A percentile compares a stretch with the other conserved stretches of the same genome.
phyloP scores from a whole-genome alignment of 1,284 basidiomycete species.

The Coniferiporia weirii region DNA sequence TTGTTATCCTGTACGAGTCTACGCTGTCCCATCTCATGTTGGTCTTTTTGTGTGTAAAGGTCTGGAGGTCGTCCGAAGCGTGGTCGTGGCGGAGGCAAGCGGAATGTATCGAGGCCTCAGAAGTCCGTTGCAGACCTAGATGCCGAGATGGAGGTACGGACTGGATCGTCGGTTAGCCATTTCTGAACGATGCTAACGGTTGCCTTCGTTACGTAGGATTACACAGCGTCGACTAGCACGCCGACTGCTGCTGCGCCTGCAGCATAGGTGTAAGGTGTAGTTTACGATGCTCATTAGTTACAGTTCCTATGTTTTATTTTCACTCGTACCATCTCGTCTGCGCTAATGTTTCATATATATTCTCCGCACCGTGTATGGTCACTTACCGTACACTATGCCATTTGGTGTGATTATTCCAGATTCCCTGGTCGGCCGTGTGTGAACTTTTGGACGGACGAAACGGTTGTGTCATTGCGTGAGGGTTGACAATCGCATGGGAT shows the following conservation, averaged over 20 bases:
- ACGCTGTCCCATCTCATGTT: conserved; percentile 14
- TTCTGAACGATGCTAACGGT: neutral
- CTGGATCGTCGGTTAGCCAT: conserved; percentile 2
- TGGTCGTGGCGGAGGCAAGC: conserved; percentile 51
- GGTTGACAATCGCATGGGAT: too few species aligned
- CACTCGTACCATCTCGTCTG: neutral
- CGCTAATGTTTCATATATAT: too few species aligned
- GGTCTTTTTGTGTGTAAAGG: conserved; percentile 18
- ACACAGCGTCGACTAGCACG: conserved; percentile 47
- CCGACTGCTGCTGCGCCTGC: conserved; percentile 36
- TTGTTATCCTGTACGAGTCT: conserved; percentile 22
- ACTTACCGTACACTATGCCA: too few species aligned
- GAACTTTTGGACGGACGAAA: too few species aligned
- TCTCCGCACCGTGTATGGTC: too few species aligned
- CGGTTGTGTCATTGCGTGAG: too few species aligned
- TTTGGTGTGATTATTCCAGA: too few species aligned
- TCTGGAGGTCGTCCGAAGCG: conserved; percentile 41
- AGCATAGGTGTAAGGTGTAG: conserved; percentile 25
- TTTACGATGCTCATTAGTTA: neutral
- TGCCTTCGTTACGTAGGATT: conserved; percentile 44
- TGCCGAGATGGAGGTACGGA: conserved; percentile 76
- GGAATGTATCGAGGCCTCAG: conserved; percentile 59
- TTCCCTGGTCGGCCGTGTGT: too few species aligned
- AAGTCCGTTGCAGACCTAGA: conserved; percentile 74
- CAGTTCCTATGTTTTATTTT: neutral